Evolutionary conservation across 768 basidiomycete species (phyloP).

Genomic region (Suillus cothurnatus): DNA sequence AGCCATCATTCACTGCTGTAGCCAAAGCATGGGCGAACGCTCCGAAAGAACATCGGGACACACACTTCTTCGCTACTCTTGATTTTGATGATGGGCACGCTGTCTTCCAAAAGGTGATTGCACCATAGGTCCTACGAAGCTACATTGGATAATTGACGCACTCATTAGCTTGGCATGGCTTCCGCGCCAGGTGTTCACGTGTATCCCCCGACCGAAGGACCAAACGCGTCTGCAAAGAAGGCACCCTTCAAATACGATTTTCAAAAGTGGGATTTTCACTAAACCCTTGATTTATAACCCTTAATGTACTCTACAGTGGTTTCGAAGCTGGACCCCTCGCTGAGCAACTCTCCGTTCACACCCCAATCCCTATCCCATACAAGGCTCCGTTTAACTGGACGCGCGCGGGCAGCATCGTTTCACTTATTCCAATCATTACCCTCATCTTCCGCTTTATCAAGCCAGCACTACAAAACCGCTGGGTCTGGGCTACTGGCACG

Average conservation of each 20-base stretch:
- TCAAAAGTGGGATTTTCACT: constrained; percentile 53
- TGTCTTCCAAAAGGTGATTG: constrained; percentile 76
- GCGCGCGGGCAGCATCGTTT: constrained; percentile 48
- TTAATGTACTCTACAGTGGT: constrained; percentile 53
- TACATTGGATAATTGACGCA: constrained; percentile 14
- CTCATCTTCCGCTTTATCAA: constrained; percentile 61
- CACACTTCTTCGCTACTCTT: constrained; percentile 90
- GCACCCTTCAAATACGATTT: constrained; percentile 75
- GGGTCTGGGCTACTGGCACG: constrained; percentile 75
- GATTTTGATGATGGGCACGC: constrained; percentile 81
- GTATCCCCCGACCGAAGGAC: constrained; percentile 73
- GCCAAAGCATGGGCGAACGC: constrained; percentile 80
- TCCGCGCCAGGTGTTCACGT: constrained; percentile 86
- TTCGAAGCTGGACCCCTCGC: constrained; percentile 82
- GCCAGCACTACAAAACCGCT: constrained; percentile 68
- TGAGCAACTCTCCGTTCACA: constrained; percentile 69
- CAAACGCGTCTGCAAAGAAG: constrained; percentile 49
- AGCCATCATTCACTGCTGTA: constrained; percentile 79
- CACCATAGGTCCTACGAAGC: background rate
- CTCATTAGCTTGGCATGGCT: constrained; percentile 68
- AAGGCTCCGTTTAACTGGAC: constrained; percentile 76
- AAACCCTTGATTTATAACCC: background rate
- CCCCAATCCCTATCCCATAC: constrained; percentile 83
- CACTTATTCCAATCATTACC: constrained; percentile 48
- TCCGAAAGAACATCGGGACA: constrained; percentile 60